phyloP scores from a whole-genome alignment of 2,329 filamentous ascomycete genomes.

The Penicillium sp. region DNA sequence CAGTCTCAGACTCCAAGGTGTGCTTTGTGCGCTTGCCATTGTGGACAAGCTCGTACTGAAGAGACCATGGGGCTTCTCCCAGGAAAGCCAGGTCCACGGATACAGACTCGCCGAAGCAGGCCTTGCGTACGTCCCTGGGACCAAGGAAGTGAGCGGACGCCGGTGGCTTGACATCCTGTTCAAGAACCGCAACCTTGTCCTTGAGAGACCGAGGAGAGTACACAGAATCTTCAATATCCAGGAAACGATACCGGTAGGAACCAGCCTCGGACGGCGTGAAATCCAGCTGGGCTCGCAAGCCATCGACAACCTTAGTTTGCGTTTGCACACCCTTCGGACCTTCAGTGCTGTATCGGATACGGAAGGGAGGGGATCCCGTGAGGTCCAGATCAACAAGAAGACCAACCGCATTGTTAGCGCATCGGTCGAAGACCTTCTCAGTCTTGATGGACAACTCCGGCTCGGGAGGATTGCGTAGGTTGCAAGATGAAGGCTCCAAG shows the following conservation, averaged over 20 bases:
- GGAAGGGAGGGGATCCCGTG: conserved; percentile 89
- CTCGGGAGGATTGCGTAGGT: conserved; percentile 88
- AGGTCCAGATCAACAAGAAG: conserved; percentile 87
- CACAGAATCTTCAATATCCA: conserved; percentile 78
- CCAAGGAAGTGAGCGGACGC: conserved; percentile 76
- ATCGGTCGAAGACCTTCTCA: conserved; percentile 91
- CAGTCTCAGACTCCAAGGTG: conserved; percentile 67
- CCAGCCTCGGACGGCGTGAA: conserved; percentile 82
- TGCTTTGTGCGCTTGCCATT: conserved; percentile 81
- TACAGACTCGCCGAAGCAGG: conserved; percentile 83
- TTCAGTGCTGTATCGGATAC: conserved; percentile 76
- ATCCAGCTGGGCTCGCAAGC: conserved; percentile 81
- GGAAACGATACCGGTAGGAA: conserved; percentile 85
- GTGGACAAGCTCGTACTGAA: conserved; percentile 93
- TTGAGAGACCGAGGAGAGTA: conserved; percentile 72
- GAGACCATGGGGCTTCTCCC: conserved; percentile 83
- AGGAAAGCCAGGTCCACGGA: conserved; percentile 75
- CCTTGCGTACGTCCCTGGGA: conserved; percentile 61
- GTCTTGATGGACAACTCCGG: conserved; percentile 75
- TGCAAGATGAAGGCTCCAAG: conserved; percentile 90
- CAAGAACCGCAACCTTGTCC: conserved; percentile 68
- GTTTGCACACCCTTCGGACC: conserved; percentile 63
- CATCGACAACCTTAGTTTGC: conserved; percentile 65
- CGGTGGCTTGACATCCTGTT: conserved; percentile 92
- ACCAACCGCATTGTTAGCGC: conserved; percentile 90